Conservation (phyloP, 2,329 filamentous ascomycete species). For the Eurotiales sp. region DNA sequence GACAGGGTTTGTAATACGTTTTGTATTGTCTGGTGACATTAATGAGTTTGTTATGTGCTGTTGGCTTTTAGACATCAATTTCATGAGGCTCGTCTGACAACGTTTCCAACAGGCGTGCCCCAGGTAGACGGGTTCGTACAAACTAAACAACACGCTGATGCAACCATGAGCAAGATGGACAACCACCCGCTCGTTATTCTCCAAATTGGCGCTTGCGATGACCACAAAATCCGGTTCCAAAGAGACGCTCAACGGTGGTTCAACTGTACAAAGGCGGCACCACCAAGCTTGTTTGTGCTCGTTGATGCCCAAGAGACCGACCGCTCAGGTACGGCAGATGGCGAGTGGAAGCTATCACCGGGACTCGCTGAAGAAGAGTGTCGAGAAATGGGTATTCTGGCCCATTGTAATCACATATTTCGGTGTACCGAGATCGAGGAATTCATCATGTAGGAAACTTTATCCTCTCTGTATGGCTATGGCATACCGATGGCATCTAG, state of each 20-base stretch:
- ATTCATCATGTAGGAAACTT: background rate
- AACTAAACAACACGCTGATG: background rate
- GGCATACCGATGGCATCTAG: background rate
- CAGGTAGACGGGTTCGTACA: background rate
- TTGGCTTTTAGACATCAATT: constrained; percentile 13
- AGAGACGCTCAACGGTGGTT: background rate
- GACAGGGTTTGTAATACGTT: background rate
- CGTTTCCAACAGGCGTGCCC: background rate
- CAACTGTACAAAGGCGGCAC: background rate
- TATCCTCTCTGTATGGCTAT: background rate
- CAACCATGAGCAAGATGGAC: background rate
- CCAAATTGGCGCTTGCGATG: background rate
- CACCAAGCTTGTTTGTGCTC: constrained; percentile 1
- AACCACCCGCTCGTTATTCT: constrained; percentile 8
- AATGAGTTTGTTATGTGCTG: background rate
- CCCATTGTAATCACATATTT: background rate
- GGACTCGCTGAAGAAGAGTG: no score
- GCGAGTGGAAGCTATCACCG: background rate
- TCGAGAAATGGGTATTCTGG: background rate
- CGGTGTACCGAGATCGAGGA: background rate
- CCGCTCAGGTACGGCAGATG: background rate
- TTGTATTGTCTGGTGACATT: background rate
- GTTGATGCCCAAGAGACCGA: background rate
- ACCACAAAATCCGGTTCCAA: background rate
- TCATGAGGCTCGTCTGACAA: background rate